Evolutionary conservation across 139 green algal species (phyloP), one percentile per base, ranked within the genome.

Genomic region (Volvox africanus): DNA sequence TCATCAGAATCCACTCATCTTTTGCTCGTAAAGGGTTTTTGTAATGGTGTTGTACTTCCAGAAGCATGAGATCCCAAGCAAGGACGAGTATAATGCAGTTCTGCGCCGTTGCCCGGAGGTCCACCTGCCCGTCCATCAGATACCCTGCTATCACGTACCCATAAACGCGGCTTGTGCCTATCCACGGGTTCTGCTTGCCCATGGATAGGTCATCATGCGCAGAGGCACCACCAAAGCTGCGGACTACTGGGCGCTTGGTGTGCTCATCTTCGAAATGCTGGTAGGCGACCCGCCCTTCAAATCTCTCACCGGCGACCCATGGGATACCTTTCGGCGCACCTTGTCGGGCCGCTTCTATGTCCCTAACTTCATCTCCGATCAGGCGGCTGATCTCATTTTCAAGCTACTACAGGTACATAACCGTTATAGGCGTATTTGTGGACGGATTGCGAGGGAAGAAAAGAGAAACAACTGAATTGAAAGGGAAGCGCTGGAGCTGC

Each of bases 221-320:
- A 92, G 94, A 77, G 97, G 97, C 69, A 97, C 97, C 37, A 95
- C 86, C 69, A 94, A 95, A 50, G 95, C 94, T 0, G 96, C 95
- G 24, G 97, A 99, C 93, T 97, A 96, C 91, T 98, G 96, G 96
- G 95, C 95, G 61, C 91, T 98, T 37, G 97, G 97, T 1, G 95
- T 98, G 80, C 94, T 98, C 1, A 95, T 98, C 33, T 98, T 97
- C 80, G 97, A 98, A 92, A 96, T 98, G 95, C 92, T 98, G 71
- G 92, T 96, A 22, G 95, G 95, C 0, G 94, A 97, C 77, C 95
- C 97, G 81, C 96, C 96, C 68, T 98, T 98, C 93, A 97, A 96
- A 90, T 93, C 79, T n/a, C 73, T 96, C 1, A 96, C 93, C 61
- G 91, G 88, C 26, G 96, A 97, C 71, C 95, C 94, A 6, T 97